These are phyloP conservation scores for Tricholoma saponaceum DNA, from an alignment of 768 basidiomycete species.

Conservation along the genomic window DNA sequence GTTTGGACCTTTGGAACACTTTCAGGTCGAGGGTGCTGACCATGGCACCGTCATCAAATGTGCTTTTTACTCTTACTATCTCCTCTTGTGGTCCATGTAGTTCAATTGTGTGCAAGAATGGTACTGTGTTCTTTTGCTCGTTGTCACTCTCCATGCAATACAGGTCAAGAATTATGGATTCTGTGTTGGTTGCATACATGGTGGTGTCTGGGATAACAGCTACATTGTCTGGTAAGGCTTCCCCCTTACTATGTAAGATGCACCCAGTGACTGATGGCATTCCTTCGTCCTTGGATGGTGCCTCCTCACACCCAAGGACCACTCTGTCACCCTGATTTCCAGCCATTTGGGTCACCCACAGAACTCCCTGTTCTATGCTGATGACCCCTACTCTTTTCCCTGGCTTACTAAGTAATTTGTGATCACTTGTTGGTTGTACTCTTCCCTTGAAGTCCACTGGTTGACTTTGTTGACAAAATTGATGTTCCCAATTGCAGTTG, in stretches of 20 bases:
- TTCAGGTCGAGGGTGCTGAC: neutral
- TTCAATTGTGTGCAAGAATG: neutral
- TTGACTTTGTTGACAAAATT: neutral
- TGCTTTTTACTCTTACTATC: neutral
- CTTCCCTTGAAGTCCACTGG: neutral
- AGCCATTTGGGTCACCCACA: neutral
- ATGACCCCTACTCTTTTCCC: neutral
- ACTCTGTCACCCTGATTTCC: neutral
- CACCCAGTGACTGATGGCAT: neutral
- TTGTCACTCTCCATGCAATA: neutral
- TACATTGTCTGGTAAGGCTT: neutral
- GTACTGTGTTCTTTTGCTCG: neutral
- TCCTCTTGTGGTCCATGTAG: neutral
- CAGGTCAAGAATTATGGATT: neutral
- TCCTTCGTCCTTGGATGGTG: neutral
- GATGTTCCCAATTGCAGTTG: neutral
- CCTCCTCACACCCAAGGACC: neutral
- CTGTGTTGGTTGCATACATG: neutral
- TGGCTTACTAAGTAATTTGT: neutral
- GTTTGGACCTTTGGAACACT: neutral
- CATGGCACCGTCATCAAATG: neutral
- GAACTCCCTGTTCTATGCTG: neutral
- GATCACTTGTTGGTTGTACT: neutral
- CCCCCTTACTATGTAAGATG: constrained; percentile 12
- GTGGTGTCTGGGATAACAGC: neutral